Base-by-base conservation (phyloP, 1,284 basidiomycete genomes). In the Trichosporon sp. region DNA sequence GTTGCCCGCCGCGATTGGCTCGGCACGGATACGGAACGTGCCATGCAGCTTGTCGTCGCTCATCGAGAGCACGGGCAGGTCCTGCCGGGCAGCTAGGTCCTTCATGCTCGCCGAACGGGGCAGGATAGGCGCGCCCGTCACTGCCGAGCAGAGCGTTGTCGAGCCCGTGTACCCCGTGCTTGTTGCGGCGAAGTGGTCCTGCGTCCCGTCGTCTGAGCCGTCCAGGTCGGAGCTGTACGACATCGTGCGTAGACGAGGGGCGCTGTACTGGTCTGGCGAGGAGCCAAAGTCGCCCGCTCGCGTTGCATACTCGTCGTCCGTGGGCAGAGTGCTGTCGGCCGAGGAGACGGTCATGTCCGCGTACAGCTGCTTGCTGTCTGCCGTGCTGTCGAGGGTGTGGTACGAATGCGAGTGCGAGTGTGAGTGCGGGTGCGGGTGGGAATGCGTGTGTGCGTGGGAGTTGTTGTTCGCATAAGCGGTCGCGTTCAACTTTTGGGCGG, bases 1-100 rank as follows among this genome's bases (percentile, higher is more conserved):
- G 71, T 84, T 84, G 8, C 83, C 83, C 54, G 79, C 59, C 32
- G 59, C 59, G 3, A 63, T 35, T 1, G 59, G 14, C 16, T 63
- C 59, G 59, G 59, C 14, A 4, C 32, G 31, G 32, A 63, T 19
- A 11, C 32, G 31, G 59, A 35, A 63, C 59, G 32, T 63, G 12
- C 6, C 32, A 16, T 63, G 59, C 59, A 63, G 59, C 31, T 32
- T 35, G 6, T 63, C 59, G 32, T 63, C 59, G 32, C 19, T 26
- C 12, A 63, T 7, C 31, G 59, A 63, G 32, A 63, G 59, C 32
- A 63, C 59, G 16, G 59, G 59, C 2, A 63, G 59, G 14, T 63
- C 59, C 16, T 63, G 59, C 32, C 12, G 35, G 43, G 14, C 4
- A 1, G 59, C 16, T 2, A 63, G 59, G 16, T 63, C 32, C 59